phyloP scores from a whole-genome alignment of 306 rosid species.

The Gastrolobium bilobum region DNA sequence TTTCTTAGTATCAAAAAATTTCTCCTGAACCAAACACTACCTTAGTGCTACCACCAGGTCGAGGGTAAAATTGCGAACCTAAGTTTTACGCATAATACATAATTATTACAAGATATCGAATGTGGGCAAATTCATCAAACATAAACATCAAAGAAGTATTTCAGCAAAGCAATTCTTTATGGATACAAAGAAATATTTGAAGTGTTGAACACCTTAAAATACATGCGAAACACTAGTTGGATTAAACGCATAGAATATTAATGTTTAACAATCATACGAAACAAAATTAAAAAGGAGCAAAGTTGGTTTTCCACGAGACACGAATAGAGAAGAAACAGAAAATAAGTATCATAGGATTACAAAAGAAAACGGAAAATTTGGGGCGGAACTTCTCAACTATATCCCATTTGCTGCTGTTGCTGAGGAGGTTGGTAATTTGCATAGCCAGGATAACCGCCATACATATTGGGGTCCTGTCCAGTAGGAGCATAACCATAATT shows the following conservation, averaged over 20 bases:
- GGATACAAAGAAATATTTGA: too few species aligned
- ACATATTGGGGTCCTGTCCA: conserved; percentile 87
- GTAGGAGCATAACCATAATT: conserved; percentile 81
- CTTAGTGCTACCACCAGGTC: background rate
- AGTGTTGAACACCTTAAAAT: too few species aligned
- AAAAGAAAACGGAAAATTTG: conserved; percentile 33
- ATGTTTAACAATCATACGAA: conserved; percentile 44
- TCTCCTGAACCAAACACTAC: too few species aligned
- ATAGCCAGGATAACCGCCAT: conserved; percentile 78
- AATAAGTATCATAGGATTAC: conserved; percentile 50
- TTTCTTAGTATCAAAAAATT: too few species aligned
- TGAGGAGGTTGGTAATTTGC: conserved; percentile 83
- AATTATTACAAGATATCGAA: background rate
- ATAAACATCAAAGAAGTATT: conserved; percentile 9
- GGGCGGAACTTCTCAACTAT: conserved; percentile 55
- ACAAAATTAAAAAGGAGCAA: background rate
- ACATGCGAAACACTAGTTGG: too few species aligned
- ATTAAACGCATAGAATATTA: conserved; percentile 41
- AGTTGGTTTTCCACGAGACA: conserved; percentile 13
- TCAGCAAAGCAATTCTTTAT: conserved; percentile 41
- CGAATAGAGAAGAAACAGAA: conserved; percentile 40
- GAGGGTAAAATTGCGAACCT: background rate
- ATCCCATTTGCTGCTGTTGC: conserved; percentile 85
- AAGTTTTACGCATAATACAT: background rate
- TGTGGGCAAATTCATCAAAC: background rate